These are phyloP conservation scores for Trametes polyzona DNA, from an alignment of 1,284 basidiomycete genomes.

Conservation along the genomic window DNA sequence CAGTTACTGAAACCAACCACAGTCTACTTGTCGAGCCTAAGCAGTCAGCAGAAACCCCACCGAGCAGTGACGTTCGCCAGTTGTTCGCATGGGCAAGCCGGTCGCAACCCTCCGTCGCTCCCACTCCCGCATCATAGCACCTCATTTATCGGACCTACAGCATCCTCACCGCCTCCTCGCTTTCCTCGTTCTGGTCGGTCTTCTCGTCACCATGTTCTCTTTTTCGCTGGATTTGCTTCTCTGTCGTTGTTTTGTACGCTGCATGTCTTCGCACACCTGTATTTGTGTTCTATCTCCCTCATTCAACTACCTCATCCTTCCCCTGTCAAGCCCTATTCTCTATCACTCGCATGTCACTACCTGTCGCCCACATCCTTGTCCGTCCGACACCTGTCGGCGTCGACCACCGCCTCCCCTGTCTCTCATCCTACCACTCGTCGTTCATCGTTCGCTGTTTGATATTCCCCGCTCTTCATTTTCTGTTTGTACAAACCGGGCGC, in stretches of 20 bases:
- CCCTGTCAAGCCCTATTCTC: not conserved
- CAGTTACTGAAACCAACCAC: not conserved
- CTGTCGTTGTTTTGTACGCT: conserved; percentile 28
- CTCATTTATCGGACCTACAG: not conserved
- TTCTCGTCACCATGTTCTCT: conserved; percentile 1
- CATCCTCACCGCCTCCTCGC: conserved; percentile 36
- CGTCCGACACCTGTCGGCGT: not conserved
- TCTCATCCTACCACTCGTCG: conserved; percentile 1
- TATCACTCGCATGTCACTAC: conserved; percentile 1
- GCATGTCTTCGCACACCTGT: conserved; percentile 11
- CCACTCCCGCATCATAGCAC: conserved; percentile 17
- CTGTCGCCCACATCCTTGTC: not conserved
- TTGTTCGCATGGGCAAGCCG: conserved; percentile 78
- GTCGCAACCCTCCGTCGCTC: conserved; percentile 35
- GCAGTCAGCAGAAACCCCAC: conserved; percentile 71
- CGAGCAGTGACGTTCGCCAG: conserved; percentile 70
- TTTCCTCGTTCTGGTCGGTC: conserved; percentile 28
- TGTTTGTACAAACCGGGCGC: conserved; percentile 12
- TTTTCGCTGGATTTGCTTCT: conserved; percentile 14
- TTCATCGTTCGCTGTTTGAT: conserved; percentile 7
- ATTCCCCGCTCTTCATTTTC: conserved; percentile 2
- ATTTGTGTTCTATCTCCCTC: conserved; percentile 7
- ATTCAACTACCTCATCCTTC: not conserved
- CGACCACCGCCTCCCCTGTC: not conserved
- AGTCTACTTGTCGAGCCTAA: conserved; percentile 82